Base-by-base conservation (phyloP, 2,329 filamentous ascomycete genomes). In the Penicillium palitans region DNA sequence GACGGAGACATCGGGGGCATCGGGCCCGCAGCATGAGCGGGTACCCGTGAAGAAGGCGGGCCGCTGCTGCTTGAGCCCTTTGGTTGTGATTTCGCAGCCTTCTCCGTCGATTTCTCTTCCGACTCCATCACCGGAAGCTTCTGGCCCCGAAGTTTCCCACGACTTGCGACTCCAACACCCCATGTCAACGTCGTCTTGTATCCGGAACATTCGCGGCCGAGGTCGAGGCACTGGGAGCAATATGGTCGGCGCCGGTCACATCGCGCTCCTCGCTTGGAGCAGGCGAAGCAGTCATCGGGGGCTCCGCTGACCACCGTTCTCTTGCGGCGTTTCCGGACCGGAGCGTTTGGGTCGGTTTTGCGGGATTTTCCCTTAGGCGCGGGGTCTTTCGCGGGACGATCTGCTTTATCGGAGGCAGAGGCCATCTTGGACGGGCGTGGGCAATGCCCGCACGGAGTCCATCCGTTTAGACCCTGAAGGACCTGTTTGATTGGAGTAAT, bases 141-240 rank as follows among this genome's bases (percentile, higher is more conserved):
- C 66, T 97, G 82, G 40, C 93, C 93, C 61, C 93, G 87, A 63
- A 98, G 86, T 81, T 98, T 98, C 72, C 93, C 93, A 70, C 93
- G 88, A 77, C 93, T 97, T 57, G 93, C 93, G 59, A 98, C 93
- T 52, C 93, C 93, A 48, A 97, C 91, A 42, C 92, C 92, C 93
- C 93, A 98, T 47, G 93, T 98, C 76, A 98, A 83, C 68, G 93
- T 93, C 17, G 93, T 98, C 79, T 96, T 96, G 82, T 98, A 98
- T 59, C 93, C 93, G 29, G 91, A 92, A 79, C 93, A 98, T 72
- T 96, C 92, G 74, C 91, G 92, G 64, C 92, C 93, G 64, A 91
- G 84, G 68, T 96, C 91, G 62, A 98, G 84, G 76, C 93, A 99
- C 77, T 92, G 93, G 45, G 92, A 92, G 79, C 95, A 98, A 78